These are phyloP conservation scores for Xylaria sp. DNA, from an alignment of 2,329 filamentous ascomycete genomes.

Conservation along the genomic window DNA sequence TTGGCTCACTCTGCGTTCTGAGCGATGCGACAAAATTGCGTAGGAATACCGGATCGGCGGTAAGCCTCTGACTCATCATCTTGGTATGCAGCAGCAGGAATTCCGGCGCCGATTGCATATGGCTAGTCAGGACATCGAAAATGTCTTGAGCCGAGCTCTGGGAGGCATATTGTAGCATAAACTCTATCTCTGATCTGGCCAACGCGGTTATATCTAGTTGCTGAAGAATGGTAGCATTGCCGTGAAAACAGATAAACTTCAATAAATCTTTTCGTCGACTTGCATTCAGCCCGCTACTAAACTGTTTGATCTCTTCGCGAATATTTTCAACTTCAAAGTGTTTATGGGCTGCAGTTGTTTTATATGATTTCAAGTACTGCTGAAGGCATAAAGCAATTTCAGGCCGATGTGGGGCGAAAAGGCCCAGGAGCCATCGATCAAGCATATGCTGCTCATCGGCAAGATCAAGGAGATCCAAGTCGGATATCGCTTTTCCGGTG, in stretches of 20 bases:
- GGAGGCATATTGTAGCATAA: neutral
- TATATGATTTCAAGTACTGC: constrained; percentile 6
- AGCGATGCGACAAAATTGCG: neutral
- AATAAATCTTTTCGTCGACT: neutral
- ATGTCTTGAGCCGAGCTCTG: neutral
- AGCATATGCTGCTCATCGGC: constrained; percentile 13
- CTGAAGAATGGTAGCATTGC: constrained; percentile 11
- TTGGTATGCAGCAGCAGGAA: neutral
- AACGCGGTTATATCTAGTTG: constrained; percentile 13
- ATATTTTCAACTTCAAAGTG: neutral
- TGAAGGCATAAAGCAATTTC: constrained; percentile 19
- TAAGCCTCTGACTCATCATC: constrained; percentile 1
- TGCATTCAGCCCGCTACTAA: neutral
- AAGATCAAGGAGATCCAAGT: constrained; percentile 15
- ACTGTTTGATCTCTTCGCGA: constrained; percentile 11
- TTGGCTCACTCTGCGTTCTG: too few species aligned
- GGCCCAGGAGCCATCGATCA: constrained; percentile 30
- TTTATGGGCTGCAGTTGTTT: neutral
- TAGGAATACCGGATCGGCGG: neutral
- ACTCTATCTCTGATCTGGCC: neutral
- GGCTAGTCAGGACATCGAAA: neutral
- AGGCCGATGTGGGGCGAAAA: constrained; percentile 16
- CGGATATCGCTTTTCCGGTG: constrained; percentile 10
- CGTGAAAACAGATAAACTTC: constrained; percentile 1
- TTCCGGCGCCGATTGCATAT: neutral